Evolutionary conservation across 2,329 filamentous ascomycete genomes (phyloP), one percentile per base, ranked within the genome.

Genomic region (Fusarium circinatum): DNA sequence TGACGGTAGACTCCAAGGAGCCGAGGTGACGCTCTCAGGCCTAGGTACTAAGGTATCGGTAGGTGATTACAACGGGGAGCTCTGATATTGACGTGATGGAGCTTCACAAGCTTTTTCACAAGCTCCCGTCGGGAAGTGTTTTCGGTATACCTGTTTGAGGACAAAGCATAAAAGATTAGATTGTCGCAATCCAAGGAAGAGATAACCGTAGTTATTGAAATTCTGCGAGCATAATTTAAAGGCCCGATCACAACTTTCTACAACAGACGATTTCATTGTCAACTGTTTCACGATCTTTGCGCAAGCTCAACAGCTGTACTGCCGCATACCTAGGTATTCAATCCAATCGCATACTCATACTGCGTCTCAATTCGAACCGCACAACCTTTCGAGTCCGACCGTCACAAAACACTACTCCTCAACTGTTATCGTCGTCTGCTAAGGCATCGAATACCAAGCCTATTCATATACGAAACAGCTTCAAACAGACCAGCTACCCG

Each of bases 91-190:
- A 68, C 49, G 60, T 57, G 59, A 65, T 64, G 52, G 67, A 62
- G 67, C 48, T 68, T 73, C 71, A 73, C 71, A 73, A 74, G 71
- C 70, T 71, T 73, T 72, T 74, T 73, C 71, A 73, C 71, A 63
- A 74, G 71, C 70, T 58, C 24, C 24, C 24, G 24, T 24, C 49
- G 42, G 52, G 65, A 62, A 49, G 48, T 32, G 65, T 67, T 73
- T 67, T 74, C 71, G 66, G 66, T 73, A 62, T 62, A 28, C 65
- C 62, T 57, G 55, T 45, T 47, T 47, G 55, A 65, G 55, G 66
- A 52, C 17, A 66, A 71, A 60, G 48, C 71, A 73, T 73, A 73
- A 73, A 73, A 68, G 63, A 73, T 71, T 42, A 39, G 54, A 71
- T 68, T 55, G 56, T 60, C 49, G 48, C 60, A 56, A 49, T 51